Evolutionary conservation across 176 grass and related monocot genomes (phyloP), one percentile per base, ranked within the genome.

Genomic region (Bromus sterilis): DNA sequence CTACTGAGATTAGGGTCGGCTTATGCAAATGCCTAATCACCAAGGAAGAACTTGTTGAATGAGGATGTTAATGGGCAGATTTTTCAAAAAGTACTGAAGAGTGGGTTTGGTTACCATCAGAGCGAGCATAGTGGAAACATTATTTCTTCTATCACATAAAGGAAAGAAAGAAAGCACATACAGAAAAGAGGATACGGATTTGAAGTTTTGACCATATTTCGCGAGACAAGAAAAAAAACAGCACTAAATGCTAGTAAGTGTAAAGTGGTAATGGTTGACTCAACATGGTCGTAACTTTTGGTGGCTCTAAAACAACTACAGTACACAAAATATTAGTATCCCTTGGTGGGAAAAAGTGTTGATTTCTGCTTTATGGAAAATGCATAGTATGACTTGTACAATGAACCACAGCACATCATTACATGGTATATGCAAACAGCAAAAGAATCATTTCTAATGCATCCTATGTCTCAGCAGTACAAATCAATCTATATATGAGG

Each of bases 381-480:
- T 56, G 65, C 42, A 71, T 55, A 28, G 40, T 16, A 76, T 35
- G 61, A 6, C 37, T 76, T 5, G 34, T 67, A 0, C 12, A 67
- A 75, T 56, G 32, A 58, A 43, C 1, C 63, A 70, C 9, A 55
- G 0, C 36, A 56, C 30, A 57, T 16, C 18, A 46, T 43, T 74
- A 26, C 44, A 66, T 74, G n/a, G 83, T 79, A 74, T 79, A 78
- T 14, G n/a, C 32, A 55, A 82, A 78, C 29, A 71, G 55, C 44
- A 44, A 69, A 78, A 37, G 15, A 74, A 58, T 29, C 37, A 74
- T 62, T 42, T 34, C 31, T 85, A 34, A 29, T 9, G 33, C 5
- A 44, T 40, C 55, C 10, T 26, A 49, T 80, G 60, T 30, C 18
- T 53, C 20, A 21, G 48, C 13, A 56, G 20, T 80, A 61, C 23